phyloP scores from a whole-genome alignment of 2,329 filamentous ascomycete species.

The Zalaria sp. region DNA sequence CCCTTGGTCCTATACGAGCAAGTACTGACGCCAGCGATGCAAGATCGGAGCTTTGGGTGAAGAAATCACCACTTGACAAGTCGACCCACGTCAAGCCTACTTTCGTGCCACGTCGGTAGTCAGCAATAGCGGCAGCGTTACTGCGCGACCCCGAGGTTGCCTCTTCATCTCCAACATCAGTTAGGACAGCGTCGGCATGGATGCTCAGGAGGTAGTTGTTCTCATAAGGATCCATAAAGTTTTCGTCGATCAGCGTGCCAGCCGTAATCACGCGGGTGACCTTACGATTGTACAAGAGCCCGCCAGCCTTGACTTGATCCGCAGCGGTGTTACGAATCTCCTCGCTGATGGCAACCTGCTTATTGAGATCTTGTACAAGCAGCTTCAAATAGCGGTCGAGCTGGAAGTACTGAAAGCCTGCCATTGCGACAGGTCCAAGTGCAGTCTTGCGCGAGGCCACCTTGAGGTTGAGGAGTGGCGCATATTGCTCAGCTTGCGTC shows the following conservation, averaged over 20 bases:
- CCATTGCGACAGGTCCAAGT: constrained; percentile 73
- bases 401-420: constrained; percentile 88
- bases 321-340: constrained; percentile 67
- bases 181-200: constrained; percentile 34
- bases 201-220: constrained; percentile 88
- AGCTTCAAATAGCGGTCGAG: constrained; percentile 86
- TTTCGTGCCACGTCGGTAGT: constrained; percentile 21
- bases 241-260: constrained; percentile 91
- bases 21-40: constrained; percentile 64
- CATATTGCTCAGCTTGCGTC: constrained; percentile 82
- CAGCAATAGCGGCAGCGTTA: neutral
- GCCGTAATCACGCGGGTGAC: constrained; percentile 85
- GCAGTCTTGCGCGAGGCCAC: constrained; percentile 68
- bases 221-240: constrained; percentile 85
- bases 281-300: constrained; percentile 68
- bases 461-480: constrained; percentile 75
- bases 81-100: constrained; percentile 89
- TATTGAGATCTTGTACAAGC: constrained; percentile 78
- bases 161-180: neutral
- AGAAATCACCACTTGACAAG: constrained; percentile 87
- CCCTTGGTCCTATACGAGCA: constrained; percentile 68
- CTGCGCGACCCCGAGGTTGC: neutral
- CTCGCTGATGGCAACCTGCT: constrained; percentile 87
- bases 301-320: constrained; percentile 59
- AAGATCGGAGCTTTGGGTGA: constrained; percentile 62